Evolutionary conservation across 805 yeast species (phyloP), one percentile per base, ranked within the genome.

Genomic region (Starmerella apicola): DNA sequence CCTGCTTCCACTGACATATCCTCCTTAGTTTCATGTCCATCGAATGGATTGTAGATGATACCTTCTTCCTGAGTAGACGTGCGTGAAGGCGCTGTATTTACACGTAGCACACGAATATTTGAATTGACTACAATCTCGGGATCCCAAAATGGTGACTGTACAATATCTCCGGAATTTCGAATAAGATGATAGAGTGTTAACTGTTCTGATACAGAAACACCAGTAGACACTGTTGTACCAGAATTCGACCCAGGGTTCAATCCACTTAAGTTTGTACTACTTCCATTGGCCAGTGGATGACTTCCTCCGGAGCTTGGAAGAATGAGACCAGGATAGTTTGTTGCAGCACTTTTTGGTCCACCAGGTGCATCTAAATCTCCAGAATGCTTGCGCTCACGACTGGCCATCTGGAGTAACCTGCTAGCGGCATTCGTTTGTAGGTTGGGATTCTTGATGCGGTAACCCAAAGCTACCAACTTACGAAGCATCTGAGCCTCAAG

Each of bases 81-180:
- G 18, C 32, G 36, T 10, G 42, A 18, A 2, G 42, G 37, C 2
- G 33, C 37, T 4, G 44, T 46, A 5, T 43, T 27, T 6, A 38
- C 43, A 19, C 29, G 41, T 10, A 50, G 43, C 7, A 51, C 48
- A 13, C 48, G 38, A 17, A 53, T 20, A 2, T 42, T 52, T 8
- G 76, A 61, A 21, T 66, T 68, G 44, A 86, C 63, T 1, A 82
- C 61, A 7, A 88, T 41, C 41, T 66, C 69, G 1, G 78, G 75
- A 56, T 88, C 95, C 82, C 94, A 82, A 51, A 82, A 83, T 1
- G 44, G 32, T n/a, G 46, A 38, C 36, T 64, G 59, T 9, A 60
- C 45, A 1, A 49, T 50, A 10, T 64, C 48, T 12, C 48, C 48
- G 13, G 31, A 47, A 36, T 45, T 37, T 5, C 7, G 39, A 24